Conservation (phyloP, 2,329 filamentous ascomycete species). For the Amesomyces nigricolor region DNA sequence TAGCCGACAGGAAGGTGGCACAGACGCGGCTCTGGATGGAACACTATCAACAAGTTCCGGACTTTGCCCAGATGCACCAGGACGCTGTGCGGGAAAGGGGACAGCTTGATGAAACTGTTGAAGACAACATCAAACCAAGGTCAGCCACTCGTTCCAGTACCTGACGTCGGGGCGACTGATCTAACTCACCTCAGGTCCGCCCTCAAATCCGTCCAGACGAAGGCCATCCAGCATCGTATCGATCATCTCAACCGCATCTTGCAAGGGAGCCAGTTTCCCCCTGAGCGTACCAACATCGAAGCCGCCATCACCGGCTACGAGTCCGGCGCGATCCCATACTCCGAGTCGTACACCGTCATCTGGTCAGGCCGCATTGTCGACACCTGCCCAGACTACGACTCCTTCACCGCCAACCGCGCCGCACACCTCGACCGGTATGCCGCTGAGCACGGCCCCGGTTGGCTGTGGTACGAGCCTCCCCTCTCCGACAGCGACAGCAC, state of each 20-base stretch:
- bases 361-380: constrained; percentile 41
- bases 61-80: constrained; percentile 21
- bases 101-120: constrained; percentile 31
- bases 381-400: constrained; percentile 33
- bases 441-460: constrained; percentile 35
- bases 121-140: constrained; percentile 21
- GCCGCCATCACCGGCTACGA: constrained; percentile 40
- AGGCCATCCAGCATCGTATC: constrained; percentile 32
- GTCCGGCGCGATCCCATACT: constrained; percentile 37
- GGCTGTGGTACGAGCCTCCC: constrained; percentile 44
- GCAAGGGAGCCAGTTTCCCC: constrained; percentile 30
- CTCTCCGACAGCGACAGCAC: constrained; percentile 28
- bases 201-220: constrained; percentile 26
- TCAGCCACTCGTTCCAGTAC: constrained; percentile 11
- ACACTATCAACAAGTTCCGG: constrained; percentile 16
- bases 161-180: background rate
- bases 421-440: constrained; percentile 37
- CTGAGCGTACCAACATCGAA: constrained; percentile 38
- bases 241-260: constrained; percentile 31
- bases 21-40: constrained; percentile 28
- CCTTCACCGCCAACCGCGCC: constrained; percentile 36
- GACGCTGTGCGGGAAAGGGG: constrained; percentile 23
- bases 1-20: constrained; percentile 34
- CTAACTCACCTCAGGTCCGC: constrained; percentile 16
- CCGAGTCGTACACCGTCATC: constrained; percentile 37